These are phyloP conservation scores for Rhododendron ovatum DNA, from an alignment of 148 eudicot species.

Conservation along the genomic window DNA sequence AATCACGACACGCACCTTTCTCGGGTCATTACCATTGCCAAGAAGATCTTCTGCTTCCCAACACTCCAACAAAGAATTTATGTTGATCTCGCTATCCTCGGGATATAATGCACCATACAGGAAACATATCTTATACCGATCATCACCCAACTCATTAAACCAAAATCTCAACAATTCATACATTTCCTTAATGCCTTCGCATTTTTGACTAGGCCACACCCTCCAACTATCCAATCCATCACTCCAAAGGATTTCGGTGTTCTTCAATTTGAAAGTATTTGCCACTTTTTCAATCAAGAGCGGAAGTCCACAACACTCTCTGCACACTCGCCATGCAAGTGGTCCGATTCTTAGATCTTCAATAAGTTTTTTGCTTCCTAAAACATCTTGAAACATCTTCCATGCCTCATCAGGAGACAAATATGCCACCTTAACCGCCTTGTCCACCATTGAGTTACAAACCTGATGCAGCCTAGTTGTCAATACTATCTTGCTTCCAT, in stretches of 20 bases:
- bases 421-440: neutral
- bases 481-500: conserved; percentile 16
- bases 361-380: neutral
- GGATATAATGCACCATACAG: conserved; percentile 18
- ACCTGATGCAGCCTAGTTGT: neutral
- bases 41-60: conserved; percentile 11
- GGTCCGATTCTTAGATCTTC: neutral
- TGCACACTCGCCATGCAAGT: neutral
- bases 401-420: conserved; percentile 9
- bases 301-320: neutral
- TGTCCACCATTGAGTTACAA: neutral
- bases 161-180: neutral
- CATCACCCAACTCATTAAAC: conserved; percentile 5
- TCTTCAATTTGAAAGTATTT: too few species aligned
- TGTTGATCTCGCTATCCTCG: conserved; percentile 7
- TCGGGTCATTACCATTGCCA: neutral
- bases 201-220: too few species aligned
- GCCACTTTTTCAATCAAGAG: neutral
- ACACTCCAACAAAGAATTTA: conserved; percentile 1
- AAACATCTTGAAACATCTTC: conserved; percentile 12
- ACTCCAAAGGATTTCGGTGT: too few species aligned
- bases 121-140: conserved; percentile 2
- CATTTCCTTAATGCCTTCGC: too few species aligned
- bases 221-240: too few species aligned
- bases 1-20: too few species aligned